These are phyloP conservation scores for Amanita fuliginea DNA, from an alignment of 768 basidiomycete species.

Conservation along the genomic window DNA sequence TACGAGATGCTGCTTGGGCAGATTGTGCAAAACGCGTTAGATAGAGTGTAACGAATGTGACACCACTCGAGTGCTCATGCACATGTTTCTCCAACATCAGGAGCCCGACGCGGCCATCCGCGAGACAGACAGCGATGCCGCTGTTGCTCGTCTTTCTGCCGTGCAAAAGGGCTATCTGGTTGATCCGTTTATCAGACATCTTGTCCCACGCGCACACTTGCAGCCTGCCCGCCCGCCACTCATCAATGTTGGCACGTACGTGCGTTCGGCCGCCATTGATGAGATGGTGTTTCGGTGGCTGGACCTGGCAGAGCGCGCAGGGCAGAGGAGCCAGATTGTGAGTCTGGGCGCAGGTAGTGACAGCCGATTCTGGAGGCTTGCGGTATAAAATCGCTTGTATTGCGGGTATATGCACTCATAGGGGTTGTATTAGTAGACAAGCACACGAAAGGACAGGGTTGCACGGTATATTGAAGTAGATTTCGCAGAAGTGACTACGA, in stretches of 20 bases:
- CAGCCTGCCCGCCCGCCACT: constrained; percentile 64
- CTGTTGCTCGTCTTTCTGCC: constrained; percentile 79
- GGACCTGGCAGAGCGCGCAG: constrained; percentile 26
- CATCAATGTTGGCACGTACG: constrained; percentile 92
- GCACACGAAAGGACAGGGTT: constrained; percentile 36
- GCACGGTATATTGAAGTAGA: constrained; percentile 79
- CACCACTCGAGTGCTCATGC: neutral
- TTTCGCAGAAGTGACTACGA: constrained; percentile 74
- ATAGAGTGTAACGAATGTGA: constrained; percentile 1
- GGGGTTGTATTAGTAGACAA: constrained; percentile 35
- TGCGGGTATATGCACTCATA: neutral
- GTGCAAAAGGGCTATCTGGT: constrained; percentile 66
- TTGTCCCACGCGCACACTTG: constrained; percentile 60
- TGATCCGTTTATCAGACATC: constrained; percentile 60
- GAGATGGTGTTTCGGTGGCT: constrained; percentile 61
- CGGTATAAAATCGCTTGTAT: constrained; percentile 27
- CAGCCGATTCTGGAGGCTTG: constrained; percentile 87
- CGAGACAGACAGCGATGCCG: constrained; percentile 75
- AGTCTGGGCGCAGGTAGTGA: constrained; percentile 95
- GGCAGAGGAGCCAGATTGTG: constrained; percentile 70
- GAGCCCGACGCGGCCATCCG: constrained; percentile 59
- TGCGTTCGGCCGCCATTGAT: constrained; percentile 76
- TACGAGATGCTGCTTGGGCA: neutral
- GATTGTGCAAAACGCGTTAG: neutral
- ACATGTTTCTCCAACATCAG: constrained; percentile 1